These are phyloP conservation scores for Nakazawaea wyomingensis DNA, from an alignment of 805 yeast species.

Conservation along the genomic window DNA sequence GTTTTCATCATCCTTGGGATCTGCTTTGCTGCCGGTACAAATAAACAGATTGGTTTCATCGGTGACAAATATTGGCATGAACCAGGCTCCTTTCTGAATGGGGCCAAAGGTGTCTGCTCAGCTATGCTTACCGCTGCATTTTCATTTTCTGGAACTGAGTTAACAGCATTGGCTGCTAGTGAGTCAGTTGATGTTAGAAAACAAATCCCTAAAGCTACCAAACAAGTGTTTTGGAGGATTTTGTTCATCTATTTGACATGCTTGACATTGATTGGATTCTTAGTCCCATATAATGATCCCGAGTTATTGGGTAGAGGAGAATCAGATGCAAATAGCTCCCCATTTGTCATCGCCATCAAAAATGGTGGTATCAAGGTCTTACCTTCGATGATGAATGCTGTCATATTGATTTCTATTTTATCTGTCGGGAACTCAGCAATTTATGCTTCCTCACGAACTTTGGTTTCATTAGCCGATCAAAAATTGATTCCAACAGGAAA, in stretches of 20 bases:
- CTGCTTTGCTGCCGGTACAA: conserved; percentile 43
- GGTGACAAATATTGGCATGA: conserved; percentile 41
- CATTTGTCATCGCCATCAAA: conserved; percentile 42
- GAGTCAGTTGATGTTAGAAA: conserved; percentile 44
- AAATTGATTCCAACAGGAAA: conserved; percentile 36
- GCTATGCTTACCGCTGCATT: conserved; percentile 53
- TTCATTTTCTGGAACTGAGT: conserved; percentile 49
- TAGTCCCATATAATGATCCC: conserved; percentile 40
- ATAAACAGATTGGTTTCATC: conserved; percentile 38
- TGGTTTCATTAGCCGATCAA: conserved; percentile 40
- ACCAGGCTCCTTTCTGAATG: conserved; percentile 37
- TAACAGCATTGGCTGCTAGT: conserved; percentile 46
- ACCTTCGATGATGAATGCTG: conserved; percentile 36
- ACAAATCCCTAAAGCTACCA: conserved; percentile 45
- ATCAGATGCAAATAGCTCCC: conserved; percentile 33
- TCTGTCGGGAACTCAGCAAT: conserved; percentile 51
- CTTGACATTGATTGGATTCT: conserved; percentile 38
- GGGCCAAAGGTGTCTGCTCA: conserved; percentile 48
- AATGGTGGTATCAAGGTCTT: conserved; percentile 30
- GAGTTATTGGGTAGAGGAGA: conserved; percentile 27
- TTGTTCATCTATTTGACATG: conserved; percentile 41
- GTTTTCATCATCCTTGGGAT: conserved; percentile 53
- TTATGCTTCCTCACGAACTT: conserved; percentile 52
- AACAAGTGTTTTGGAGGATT: conserved; percentile 54
- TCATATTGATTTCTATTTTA: conserved; percentile 34